Evolutionary conservation across 495 filamentous ascomycete genomes (phyloP).

Genomic region (Trichocladium antarcticum): DNA sequence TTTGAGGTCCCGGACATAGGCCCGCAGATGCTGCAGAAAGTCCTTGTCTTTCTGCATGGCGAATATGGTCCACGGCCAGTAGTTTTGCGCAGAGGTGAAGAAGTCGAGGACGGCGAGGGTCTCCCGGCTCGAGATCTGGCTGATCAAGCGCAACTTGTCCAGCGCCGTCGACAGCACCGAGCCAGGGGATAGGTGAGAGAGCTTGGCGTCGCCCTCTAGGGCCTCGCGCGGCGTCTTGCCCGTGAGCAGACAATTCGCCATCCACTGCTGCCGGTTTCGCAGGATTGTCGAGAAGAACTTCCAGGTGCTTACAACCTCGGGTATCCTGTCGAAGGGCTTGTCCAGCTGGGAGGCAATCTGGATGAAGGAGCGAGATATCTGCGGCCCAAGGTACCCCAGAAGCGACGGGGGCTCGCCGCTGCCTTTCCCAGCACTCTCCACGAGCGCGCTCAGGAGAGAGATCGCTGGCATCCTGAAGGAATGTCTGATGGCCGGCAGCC

Average conservation of each 20-base stretch:
- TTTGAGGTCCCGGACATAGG: slow-evolving; percentile 53
- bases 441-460: slow-evolving; percentile 59
- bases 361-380: slow-evolving; percentile 73
- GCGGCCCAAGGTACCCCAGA: slow-evolving; percentile 72
- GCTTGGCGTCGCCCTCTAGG: slow-evolving; percentile 44
- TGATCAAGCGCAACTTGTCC: slow-evolving; percentile 58
- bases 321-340: slow-evolving; percentile 52
- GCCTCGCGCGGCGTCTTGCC: slow-evolving; percentile 70
- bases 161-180: slow-evolving; percentile 68
- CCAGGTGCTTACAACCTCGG: slow-evolving; percentile 62
- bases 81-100: slow-evolving; percentile 72
- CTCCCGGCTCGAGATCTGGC: slow-evolving; percentile 48
- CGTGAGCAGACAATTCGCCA: slow-evolving; percentile 84
- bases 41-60: slow-evolving; percentile 58
- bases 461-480: slow-evolving; percentile 54
- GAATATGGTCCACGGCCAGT: slow-evolving; percentile 83
- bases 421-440: slow-evolving; percentile 52
- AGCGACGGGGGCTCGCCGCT: slow-evolving; percentile 73
- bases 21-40: slow-evolving; percentile 59
- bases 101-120: slow-evolving; percentile 72
- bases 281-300: slow-evolving; percentile 76
- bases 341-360: slow-evolving; percentile 67
- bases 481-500: slow-evolving; percentile 64
- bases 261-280: slow-evolving; percentile 86
- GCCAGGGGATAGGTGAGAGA: slow-evolving; percentile 37